Evolutionary conservation across 306 rosid genomes (phyloP).

Genomic region (Castanea mollissima): DNA sequence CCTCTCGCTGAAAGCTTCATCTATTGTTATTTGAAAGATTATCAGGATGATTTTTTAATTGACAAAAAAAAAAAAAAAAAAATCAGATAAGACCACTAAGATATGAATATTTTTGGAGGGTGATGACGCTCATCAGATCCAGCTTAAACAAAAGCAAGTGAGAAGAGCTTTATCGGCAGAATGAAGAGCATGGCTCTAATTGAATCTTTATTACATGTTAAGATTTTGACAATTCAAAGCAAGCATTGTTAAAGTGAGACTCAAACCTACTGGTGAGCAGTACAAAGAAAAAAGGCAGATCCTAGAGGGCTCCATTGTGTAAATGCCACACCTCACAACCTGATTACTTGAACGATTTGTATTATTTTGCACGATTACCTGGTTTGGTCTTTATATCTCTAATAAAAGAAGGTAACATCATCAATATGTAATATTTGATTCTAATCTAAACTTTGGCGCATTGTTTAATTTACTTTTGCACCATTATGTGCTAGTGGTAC

Average conservation of each 20-base stretch:
- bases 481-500: too few species aligned
- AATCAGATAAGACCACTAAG: constrained; percentile 71
- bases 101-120: constrained; percentile 70
- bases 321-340: constrained; percentile 4
- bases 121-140: constrained; percentile 79
- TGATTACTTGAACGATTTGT: background rate
- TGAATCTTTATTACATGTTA: constrained; percentile 31
- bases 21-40: too few species aligned
- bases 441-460: too few species aligned
- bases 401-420: too few species aligned
- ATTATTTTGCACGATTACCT: too few species aligned
- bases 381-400: too few species aligned
- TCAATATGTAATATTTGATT: too few species aligned
- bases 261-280: constrained; percentile 21
- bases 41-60: too few species aligned
- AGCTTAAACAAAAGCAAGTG: constrained; percentile 90
- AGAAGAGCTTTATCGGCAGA: constrained; percentile 90
- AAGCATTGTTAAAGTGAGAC: constrained; percentile 19
- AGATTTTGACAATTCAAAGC: constrained; percentile 9
- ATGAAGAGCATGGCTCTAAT: constrained; percentile 82
- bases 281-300: background rate
- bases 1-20: too few species aligned
- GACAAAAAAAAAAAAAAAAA: background rate
- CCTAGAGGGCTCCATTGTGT: background rate
- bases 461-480: too few species aligned